A percentile compares a stretch with the other conserved stretches of the same genome.
Evolutionary conservation across 306 rosid species (phyloP).

Genomic region (Calophaca sinica): DNA sequence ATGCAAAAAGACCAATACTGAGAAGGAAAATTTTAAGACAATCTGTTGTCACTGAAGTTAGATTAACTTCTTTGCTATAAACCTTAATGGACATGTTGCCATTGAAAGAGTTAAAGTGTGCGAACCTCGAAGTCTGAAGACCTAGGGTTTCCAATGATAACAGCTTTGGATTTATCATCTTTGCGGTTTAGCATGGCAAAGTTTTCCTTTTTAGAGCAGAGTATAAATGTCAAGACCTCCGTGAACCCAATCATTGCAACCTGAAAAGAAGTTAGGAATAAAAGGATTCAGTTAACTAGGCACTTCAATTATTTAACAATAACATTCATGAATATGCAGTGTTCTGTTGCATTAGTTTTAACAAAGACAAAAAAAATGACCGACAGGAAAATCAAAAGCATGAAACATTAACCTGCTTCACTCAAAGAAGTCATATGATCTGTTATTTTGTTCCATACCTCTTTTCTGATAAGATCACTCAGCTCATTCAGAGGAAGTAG

Average conservation of each 20-base stretch:
- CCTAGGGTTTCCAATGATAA: conserved; percentile 87
- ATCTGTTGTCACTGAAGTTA: too few relatives aligned
- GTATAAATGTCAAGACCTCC: conserved; percentile 87
- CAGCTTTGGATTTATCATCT: conserved; percentile 75
- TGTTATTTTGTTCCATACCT: conserved; percentile 58
- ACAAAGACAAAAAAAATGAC: background rate
- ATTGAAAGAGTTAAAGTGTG: conserved; percentile 5
- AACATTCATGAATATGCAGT: conserved; percentile 15
- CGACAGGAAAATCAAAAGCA: background rate
- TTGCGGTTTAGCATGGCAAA: conserved; percentile 78
- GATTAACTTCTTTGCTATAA: background rate
- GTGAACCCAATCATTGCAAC: conserved; percentile 87
- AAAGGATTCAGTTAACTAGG: conserved; percentile 37
- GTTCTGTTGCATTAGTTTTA: conserved; percentile 8
- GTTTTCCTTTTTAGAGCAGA: conserved; percentile 83
- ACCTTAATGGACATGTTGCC: conserved; percentile 6
- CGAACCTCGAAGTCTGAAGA: conserved; percentile 89
- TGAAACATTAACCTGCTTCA: conserved; percentile 28
- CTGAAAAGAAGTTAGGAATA: conserved; percentile 52
- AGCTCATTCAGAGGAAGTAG: conserved; percentile 81
- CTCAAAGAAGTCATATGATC: conserved; percentile 15
- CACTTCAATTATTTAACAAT: conserved; percentile 26
- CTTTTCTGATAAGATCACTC: conserved; percentile 77
- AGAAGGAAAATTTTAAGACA: too few relatives aligned
- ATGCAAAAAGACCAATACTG: background rate